These are phyloP conservation scores for Thecaphora thlaspeos DNA, from an alignment of 1,284 basidiomycete genomes.

Conservation along the genomic window DNA sequence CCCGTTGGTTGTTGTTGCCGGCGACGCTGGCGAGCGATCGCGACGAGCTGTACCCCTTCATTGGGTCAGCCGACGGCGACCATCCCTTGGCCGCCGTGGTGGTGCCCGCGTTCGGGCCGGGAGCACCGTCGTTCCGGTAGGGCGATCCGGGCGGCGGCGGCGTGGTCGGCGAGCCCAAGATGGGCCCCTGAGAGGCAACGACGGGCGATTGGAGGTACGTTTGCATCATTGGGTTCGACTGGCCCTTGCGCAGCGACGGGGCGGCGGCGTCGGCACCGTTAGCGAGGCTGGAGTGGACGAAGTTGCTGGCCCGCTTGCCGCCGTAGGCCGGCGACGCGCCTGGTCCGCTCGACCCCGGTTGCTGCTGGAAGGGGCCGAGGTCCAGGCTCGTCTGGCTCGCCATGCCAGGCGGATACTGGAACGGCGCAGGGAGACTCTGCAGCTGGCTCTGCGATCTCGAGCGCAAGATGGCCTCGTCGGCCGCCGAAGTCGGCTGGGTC, in stretches of 20 bases:
- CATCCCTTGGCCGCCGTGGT: no score
- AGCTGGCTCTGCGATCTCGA: background rate
- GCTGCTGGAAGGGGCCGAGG: constrained; percentile 46
- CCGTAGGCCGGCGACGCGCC: background rate
- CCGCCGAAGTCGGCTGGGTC: background rate
- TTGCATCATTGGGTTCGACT: constrained; percentile 25
- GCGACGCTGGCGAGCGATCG: constrained; percentile 2
- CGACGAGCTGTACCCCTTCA: background rate
- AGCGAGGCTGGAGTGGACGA: background rate
- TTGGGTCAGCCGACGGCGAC: no score
- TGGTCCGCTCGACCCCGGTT: background rate
- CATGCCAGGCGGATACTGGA: constrained; percentile 41
- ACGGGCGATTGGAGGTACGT: constrained; percentile 33
- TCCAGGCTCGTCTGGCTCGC: constrained; percentile 45
- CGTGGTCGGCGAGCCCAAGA: no score
- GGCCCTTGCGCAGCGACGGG: constrained; percentile 17
- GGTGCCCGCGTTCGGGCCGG: no score
- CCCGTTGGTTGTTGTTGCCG: constrained; percentile 14
- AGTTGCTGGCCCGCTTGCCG: background rate
- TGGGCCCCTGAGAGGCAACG: no score
- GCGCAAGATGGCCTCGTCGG: background rate
- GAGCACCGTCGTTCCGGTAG: no score
- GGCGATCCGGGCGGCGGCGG: no score
- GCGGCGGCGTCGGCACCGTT: background rate
- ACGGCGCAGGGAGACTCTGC: constrained; percentile 7